phyloP scores from a whole-genome alignment of 805 yeast genomes.

The Schwanniomyces pseudopolymorphus region DNA sequence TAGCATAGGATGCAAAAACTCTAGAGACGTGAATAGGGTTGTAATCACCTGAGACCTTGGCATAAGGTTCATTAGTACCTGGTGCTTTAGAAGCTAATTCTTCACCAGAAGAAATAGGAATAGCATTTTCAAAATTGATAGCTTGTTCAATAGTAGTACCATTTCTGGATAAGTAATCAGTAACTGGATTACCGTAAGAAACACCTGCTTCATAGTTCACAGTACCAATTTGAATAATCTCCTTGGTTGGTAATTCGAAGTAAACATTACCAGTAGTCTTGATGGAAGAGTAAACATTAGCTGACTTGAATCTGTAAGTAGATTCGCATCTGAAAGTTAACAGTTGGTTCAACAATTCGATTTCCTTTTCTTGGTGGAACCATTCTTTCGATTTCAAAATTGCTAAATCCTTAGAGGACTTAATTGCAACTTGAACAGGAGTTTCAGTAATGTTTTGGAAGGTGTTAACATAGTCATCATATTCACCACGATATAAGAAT shows the following conservation, averaged over 20 bases:
- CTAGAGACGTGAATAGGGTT: constrained; percentile 98
- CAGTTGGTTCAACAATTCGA: constrained; percentile 73
- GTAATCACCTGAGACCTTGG: constrained; percentile 96
- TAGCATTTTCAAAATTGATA: constrained; percentile 81
- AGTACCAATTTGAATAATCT: constrained; percentile 77
- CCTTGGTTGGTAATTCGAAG: constrained; percentile 90
- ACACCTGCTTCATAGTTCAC: constrained; percentile 87
- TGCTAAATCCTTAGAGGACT: constrained; percentile 84
- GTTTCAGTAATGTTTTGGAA: constrained; percentile 86
- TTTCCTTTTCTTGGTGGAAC: constrained; percentile 79
- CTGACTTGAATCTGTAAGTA: constrained; percentile 75
- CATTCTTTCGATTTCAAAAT: constrained; percentile 94
- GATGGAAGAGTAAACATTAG: constrained; percentile 73
- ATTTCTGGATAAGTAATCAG: constrained; percentile 87
- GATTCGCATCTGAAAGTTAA: constrained; percentile 89
- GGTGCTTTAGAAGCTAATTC: constrained; percentile 79
- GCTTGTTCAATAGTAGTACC: constrained; percentile 96
- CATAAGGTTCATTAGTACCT: constrained; percentile 93
- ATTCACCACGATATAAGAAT: constrained; percentile 94
- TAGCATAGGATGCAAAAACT: constrained; percentile 90
- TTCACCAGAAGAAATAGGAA: constrained; percentile 73
- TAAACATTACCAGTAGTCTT: constrained; percentile 80
- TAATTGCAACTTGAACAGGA: constrained; percentile 76
- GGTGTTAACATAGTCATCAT: constrained; percentile 85
- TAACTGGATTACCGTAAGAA: constrained; percentile 96